Conservation (phyloP, 345 rosid genomes). For the Heritiera littoralis region DNA sequence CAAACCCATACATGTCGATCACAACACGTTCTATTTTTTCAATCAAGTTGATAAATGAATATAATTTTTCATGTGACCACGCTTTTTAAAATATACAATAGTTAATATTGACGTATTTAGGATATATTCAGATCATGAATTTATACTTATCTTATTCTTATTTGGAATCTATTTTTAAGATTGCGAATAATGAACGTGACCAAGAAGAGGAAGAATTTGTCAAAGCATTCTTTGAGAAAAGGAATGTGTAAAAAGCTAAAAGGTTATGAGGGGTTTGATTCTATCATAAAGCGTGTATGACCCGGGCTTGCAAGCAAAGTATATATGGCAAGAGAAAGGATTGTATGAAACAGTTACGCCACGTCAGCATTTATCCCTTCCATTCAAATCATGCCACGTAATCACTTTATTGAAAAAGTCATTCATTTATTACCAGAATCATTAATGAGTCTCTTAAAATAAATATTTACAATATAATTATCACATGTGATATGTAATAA, state of each 20-base stretch:
- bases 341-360: too few relatives aligned
- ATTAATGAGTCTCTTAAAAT: too few relatives aligned
- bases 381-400: too few relatives aligned
- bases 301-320: background rate
- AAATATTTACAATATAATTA: too few relatives aligned
- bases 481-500: too few relatives aligned
- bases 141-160: background rate
- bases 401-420: too few relatives aligned
- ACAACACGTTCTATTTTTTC: background rate
- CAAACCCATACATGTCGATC: background rate
- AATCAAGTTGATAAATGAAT: background rate
- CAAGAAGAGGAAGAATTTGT: background rate
- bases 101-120: background rate
- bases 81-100: background rate
- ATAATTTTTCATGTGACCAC: background rate
- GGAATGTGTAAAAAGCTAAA: background rate
- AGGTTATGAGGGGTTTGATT: background rate
- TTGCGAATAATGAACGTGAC: background rate
- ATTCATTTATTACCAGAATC: too few relatives aligned
- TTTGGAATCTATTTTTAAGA: background rate
- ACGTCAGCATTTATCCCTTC: too few relatives aligned
- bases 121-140: background rate
- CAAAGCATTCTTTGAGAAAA: background rate
- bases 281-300: background rate
- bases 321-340: too few relatives aligned